Conservation (phyloP, 139 green algal species). For the Closterium sp. region DNA sequence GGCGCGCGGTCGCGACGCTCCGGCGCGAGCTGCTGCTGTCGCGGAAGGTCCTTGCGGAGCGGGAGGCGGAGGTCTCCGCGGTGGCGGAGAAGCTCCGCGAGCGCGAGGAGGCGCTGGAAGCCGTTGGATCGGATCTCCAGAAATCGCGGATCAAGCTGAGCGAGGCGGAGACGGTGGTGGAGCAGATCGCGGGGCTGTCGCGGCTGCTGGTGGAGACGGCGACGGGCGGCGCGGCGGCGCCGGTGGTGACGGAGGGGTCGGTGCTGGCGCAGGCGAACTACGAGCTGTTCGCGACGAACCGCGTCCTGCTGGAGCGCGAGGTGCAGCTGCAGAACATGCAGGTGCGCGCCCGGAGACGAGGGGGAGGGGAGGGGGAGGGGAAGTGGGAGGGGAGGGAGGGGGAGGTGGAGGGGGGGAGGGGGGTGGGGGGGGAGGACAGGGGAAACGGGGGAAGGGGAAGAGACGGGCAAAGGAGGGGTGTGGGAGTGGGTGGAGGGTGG, state of each 20-base stretch:
- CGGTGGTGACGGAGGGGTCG: conserved; percentile 17
- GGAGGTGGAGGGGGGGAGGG: too few relatives aligned
- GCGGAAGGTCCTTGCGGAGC: conserved; percentile 14
- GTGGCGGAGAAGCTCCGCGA: conserved; percentile 17
- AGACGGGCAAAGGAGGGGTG: too few relatives aligned
- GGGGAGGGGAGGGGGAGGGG: neutral
- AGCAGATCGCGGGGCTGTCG: conserved; percentile 41
- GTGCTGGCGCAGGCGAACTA: conserved; percentile 33
- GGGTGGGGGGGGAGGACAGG: too few relatives aligned
- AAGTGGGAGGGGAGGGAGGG: too few relatives aligned
- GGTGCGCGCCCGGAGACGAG: neutral
- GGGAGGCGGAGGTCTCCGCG: conserved; percentile 18
- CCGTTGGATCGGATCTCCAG: conserved; percentile 5
- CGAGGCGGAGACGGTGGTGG: conserved; percentile 21
- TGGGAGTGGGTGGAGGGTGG: too few relatives aligned
- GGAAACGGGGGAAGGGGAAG: neutral
- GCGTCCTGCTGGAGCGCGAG: conserved; percentile 26
- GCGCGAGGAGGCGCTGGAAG: conserved; percentile 11
- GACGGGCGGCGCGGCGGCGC: neutral
- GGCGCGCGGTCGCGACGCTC: neutral
- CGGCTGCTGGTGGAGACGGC: conserved; percentile 24
- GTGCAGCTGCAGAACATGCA: conserved; percentile 32
- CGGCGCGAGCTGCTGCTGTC: conserved; percentile 23
- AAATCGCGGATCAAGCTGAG: conserved; percentile 11
- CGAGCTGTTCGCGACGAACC: conserved; percentile 35